phyloP scores from a whole-genome alignment of 768 basidiomycete genomes.

The Suillus subalutaceus region DNA sequence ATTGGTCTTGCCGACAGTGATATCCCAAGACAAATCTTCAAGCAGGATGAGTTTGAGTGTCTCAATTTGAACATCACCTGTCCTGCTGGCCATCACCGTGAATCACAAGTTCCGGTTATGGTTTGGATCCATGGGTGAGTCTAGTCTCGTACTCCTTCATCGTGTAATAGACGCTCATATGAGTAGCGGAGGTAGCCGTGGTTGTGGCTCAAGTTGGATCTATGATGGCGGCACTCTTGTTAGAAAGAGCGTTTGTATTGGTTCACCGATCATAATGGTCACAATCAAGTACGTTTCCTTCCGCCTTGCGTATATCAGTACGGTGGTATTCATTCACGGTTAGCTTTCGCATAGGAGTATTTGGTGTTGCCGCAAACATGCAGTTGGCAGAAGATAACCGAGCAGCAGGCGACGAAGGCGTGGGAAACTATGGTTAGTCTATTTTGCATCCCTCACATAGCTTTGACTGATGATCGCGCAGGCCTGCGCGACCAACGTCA shows the following conservation, averaged over 20 bases:
- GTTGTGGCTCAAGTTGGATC: constrained; percentile 76
- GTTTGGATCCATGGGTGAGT: constrained; percentile 85
- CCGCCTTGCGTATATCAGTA: constrained; percentile 16
- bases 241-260: constrained; percentile 60
- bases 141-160: constrained; percentile 26
- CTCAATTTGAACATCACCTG: constrained; percentile 81
- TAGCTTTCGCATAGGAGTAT: constrained; percentile 77
- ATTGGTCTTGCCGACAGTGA: constrained; percentile 59
- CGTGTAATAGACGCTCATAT: constrained; percentile 22
- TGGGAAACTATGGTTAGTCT: constrained; percentile 73
- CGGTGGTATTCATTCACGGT: constrained; percentile 7
- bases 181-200: constrained; percentile 68
- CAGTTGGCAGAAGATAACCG: constrained; percentile 70
- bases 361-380: constrained; percentile 74
- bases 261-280: constrained; percentile 71
- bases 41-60: constrained; percentile 78
- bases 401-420: constrained; percentile 64
- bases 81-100: constrained; percentile 55
- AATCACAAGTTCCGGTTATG: constrained; percentile 74
- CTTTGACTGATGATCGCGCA: constrained; percentile 26
- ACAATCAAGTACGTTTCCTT: constrained; percentile 66
- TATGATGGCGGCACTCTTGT: constrained; percentile 77
- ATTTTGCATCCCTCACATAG: constrained; percentile 1
- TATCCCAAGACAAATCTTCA: constrained; percentile 54
- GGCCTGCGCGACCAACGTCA: constrained; percentile 66